A percentile compares a stretch with the other conserved stretches of the same genome.
phyloP scores from a whole-genome alignment of 1,139 yeast species.

The Geotrichum citri-aurantii region DNA sequence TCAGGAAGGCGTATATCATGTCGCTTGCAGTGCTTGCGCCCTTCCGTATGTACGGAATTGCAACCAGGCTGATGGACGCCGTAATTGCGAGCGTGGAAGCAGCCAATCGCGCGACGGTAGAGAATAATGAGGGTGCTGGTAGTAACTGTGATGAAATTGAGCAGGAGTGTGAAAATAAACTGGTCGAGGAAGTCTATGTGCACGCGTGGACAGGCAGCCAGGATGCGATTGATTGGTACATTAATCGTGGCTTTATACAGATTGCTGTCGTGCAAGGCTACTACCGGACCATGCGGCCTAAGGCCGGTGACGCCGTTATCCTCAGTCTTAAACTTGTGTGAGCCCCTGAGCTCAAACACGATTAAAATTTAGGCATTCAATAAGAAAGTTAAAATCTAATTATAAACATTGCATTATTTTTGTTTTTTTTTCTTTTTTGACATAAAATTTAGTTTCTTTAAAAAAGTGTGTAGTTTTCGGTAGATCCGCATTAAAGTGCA shows the following conservation, averaged over 20 bases:
- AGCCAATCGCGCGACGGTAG: conserved; percentile 48
- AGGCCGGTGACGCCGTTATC: conserved; percentile 30
- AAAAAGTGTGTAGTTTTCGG: no score
- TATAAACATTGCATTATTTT: background rate
- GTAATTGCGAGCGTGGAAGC: conserved; percentile 48
- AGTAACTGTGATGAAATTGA: background rate
- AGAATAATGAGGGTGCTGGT: background rate
- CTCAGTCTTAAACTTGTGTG: conserved; percentile 17
- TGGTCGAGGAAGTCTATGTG: conserved; percentile 22
- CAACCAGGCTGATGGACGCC: conserved; percentile 50
- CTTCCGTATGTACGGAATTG: conserved; percentile 58
- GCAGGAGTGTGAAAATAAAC: background rate
- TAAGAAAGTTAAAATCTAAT: no score
- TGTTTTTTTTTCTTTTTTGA: background rate
- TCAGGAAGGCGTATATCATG: conserved; percentile 44
- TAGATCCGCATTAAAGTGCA: no score
- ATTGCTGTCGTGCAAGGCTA: conserved; percentile 43
- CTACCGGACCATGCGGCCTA: conserved; percentile 40
- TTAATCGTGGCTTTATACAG: conserved; percentile 46
- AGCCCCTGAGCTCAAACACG: background rate
- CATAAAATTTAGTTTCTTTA: no score
- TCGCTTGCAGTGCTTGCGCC: conserved; percentile 59
- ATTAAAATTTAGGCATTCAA: no score
- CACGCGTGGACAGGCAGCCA: conserved; percentile 52
- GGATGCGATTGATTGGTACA: conserved; percentile 51